Evolutionary conservation across 2,329 filamentous ascomycete genomes (phyloP).

Genomic region (Curvularia verruculosa): DNA sequence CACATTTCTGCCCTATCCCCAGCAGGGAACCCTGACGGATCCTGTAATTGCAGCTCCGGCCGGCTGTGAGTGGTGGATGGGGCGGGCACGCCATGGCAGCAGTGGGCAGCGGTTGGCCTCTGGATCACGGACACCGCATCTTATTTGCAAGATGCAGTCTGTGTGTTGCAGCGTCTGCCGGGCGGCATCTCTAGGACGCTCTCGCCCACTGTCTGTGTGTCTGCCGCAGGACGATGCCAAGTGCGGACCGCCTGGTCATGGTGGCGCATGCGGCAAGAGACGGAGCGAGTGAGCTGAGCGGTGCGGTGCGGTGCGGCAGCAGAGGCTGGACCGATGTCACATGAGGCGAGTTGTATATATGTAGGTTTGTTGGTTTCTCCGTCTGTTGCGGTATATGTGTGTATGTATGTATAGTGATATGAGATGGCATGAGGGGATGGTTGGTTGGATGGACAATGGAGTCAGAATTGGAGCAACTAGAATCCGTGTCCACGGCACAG

Average conservation of each 20-base stretch:
- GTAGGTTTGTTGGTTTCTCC: not conserved
- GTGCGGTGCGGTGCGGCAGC: slow-evolving; percentile 16
- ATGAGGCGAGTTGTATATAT: no score
- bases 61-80: slow-evolving; percentile 27
- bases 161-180: slow-evolving; percentile 29
- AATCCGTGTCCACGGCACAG: slow-evolving; percentile 19
- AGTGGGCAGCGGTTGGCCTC: slow-evolving; percentile 7
- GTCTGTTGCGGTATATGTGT: not conserved
- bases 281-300: not conserved
- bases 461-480: slow-evolving; percentile 11
- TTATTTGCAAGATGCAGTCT: slow-evolving; percentile 10
- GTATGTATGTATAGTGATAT: not conserved
- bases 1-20: slow-evolving; percentile 19
- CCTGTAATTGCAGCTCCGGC: slow-evolving; percentile 17
- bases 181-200: slow-evolving; percentile 14
- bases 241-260: slow-evolving; percentile 15
- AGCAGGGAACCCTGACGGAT: slow-evolving; percentile 19
- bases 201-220: slow-evolving; percentile 3
- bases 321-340: not conserved
- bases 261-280: slow-evolving; percentile 14
- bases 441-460: not conserved
- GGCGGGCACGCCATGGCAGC: slow-evolving; percentile 32
- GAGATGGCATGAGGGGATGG: not conserved
- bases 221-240: slow-evolving; percentile 11
- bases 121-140: slow-evolving; percentile 13